These are phyloP conservation scores for Yamadazyma triangularis DNA, from an alignment of 1,139 yeast species.

Conservation along the genomic window DNA sequence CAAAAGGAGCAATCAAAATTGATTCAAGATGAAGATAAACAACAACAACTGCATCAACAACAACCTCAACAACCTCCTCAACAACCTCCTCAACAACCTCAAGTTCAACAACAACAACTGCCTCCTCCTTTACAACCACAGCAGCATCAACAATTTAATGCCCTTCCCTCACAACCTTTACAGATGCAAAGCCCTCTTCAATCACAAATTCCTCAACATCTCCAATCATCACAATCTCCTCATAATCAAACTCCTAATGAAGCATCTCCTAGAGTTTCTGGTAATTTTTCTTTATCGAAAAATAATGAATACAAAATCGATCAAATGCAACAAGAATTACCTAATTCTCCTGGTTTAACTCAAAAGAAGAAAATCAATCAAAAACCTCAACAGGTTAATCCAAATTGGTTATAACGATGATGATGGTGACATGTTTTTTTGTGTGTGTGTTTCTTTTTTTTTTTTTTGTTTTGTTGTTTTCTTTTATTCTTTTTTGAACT, in stretches of 20 bases:
- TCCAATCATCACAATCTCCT: conserved; percentile 1
- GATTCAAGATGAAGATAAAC: conserved; percentile 18
- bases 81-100: conserved; percentile 11
- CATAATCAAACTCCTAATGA: conserved; percentile 2
- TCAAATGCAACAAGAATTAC: conserved; percentile 12
- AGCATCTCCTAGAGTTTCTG: neutral
- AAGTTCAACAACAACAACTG: conserved; percentile 10
- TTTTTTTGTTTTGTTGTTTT: too few relatives aligned
- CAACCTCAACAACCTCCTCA: conserved; percentile 7
- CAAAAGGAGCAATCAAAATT: conserved; percentile 46
- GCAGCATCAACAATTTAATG: conserved; percentile 7
- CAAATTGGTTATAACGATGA: conserved; percentile 12
- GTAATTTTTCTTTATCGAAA: neutral
- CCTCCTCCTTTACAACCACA: too few relatives aligned
- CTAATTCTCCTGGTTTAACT: conserved; percentile 3
- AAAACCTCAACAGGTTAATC: conserved; percentile 8
- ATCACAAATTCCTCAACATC: conserved; percentile 1
- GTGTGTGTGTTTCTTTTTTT: too few relatives aligned
- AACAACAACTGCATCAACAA: conserved; percentile 11
- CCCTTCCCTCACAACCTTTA: conserved; percentile 4
- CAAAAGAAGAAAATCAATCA: conserved; percentile 8
- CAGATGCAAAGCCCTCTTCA: conserved; percentile 2
- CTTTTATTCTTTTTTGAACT: too few relatives aligned
- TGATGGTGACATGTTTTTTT: neutral
- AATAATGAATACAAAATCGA: conserved; percentile 6